Conservation (phyloP, 73 alveolate genomes). For the Breviolum minutum region DNA sequence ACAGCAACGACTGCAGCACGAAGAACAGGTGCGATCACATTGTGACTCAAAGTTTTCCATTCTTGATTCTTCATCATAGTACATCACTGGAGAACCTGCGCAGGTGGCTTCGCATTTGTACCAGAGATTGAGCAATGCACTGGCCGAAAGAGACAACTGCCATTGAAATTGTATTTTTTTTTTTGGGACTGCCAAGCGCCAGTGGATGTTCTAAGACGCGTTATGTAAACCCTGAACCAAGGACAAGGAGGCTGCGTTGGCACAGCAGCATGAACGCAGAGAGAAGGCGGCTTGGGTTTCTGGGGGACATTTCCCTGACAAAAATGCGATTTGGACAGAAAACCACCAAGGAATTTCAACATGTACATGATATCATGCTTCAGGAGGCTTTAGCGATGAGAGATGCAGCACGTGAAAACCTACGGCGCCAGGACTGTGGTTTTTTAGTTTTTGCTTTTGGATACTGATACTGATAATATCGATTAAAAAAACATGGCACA, state of each 20-base stretch:
- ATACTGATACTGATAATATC: not conserved
- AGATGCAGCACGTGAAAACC: constrained; percentile 20
- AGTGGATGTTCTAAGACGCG: too few species aligned
- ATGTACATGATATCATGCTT: too few species aligned
- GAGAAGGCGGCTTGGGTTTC: not conserved
- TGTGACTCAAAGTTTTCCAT: too few species aligned
- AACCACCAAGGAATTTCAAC: too few species aligned
- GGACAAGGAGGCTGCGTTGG: constrained; percentile 34
- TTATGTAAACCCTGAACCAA: not conserved
- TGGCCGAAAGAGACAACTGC: constrained; percentile 8
- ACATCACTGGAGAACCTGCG: too few species aligned
- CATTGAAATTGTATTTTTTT: not conserved
- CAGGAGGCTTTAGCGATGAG: constrained; percentile 24
- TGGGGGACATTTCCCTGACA: too few species aligned
- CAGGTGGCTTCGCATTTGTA: constrained; percentile 16
- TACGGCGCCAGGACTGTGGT: not conserved
- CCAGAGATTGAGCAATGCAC: constrained; percentile 14
- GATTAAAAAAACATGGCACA: not conserved
- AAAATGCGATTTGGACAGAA: too few species aligned
- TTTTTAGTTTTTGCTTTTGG: not conserved
- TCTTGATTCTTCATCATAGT: too few species aligned
- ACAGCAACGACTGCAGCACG: constrained; percentile 8
- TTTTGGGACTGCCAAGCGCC: too few species aligned
- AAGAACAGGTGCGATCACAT: not conserved
- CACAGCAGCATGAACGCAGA: not conserved